Base-by-base conservation (phyloP, 2,329 filamentous ascomycete species). In the Exophiala mesophila region DNA sequence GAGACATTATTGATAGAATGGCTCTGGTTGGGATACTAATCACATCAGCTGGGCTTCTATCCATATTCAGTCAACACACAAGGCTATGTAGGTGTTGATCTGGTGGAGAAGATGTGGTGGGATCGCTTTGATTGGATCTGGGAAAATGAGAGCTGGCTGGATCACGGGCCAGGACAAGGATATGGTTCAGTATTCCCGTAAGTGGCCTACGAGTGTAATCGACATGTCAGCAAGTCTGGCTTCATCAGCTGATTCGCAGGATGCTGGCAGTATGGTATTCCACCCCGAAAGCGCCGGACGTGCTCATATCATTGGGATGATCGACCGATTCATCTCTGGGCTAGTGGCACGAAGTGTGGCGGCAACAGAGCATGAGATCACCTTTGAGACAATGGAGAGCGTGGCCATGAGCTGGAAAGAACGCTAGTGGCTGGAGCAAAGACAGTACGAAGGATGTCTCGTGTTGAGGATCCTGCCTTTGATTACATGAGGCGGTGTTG, bases 71-170 rank as follows among this genome's bases (percentile, higher is more conserved):
- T 65, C 1, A 80, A 79, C 46, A 73, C 70, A 2, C 70, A 74
- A 31, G 77, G 78, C 1, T 81, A 78, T 54, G 75, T 80, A 1
- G 72, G 76, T 39, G 70, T 73, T 3, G 64, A 70, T 7, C 66
- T 74, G 2, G 69, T 81, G 19, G 77, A 81, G 63, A 66, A 72
- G 45, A 74, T 80, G 64, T 81, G 78, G 78, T 72, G 67, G 52
- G 76, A 79, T 52, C 68, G 74, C 9, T 78, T 80, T 52, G 65
- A 73, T 47, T 82, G 70, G 67, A 62, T 79, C n/a, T 66, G 66
- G 43, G 63, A 69, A 36, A 65, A 69, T 21, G 62, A 63, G 38
- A 53, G 53, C 31, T 54, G 51, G 49, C 33, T 57, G 20, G 53
- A 55, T 20, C 51, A 54, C 17, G 55, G 44, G 10, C 50, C 51